These are phyloP conservation scores for Beauveria bassiana DNA, from an alignment of 2,329 filamentous ascomycete species.

Conservation along the genomic window DNA sequence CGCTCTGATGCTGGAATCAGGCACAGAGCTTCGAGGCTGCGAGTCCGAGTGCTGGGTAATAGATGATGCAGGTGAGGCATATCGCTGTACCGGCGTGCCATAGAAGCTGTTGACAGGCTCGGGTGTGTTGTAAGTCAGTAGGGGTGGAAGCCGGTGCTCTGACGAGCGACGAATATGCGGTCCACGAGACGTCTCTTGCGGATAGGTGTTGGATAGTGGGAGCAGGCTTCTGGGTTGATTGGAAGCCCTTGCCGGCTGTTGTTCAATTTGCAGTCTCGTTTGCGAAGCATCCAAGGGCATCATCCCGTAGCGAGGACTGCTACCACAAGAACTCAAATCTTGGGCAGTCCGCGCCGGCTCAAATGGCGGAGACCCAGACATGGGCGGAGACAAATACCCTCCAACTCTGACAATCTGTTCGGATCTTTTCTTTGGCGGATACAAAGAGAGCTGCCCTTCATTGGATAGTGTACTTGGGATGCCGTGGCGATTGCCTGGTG, in stretches of 20 bases:
- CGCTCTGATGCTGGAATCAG: slow-evolving; percentile 15
- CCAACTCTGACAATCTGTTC: slow-evolving; percentile 48
- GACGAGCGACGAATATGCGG: slow-evolving; percentile 21
- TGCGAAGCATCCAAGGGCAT: slow-evolving; percentile 42
- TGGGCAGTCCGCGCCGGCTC: slow-evolving; percentile 34
- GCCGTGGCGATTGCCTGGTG: slow-evolving; percentile 22
- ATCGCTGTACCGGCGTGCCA: neutral
- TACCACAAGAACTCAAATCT: slow-evolving; percentile 7
- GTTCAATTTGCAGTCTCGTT: slow-evolving; percentile 24
- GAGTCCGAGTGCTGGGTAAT: slow-evolving; percentile 1
- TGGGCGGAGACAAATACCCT: slow-evolving; percentile 66
- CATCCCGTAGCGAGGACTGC: slow-evolving; percentile 35
- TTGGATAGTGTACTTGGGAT: slow-evolving; percentile 46
- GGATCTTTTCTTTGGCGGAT: slow-evolving; percentile 41
- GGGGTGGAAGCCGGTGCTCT: slow-evolving; percentile 19
- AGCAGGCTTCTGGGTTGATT: slow-evolving; percentile 12
- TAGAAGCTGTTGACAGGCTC: slow-evolving; percentile 7
- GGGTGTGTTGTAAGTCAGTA: slow-evolving; percentile 19
- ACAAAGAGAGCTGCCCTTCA: slow-evolving; percentile 37
- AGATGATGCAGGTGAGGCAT: neutral
- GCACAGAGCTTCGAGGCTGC: neutral
- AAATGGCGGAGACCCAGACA: slow-evolving; percentile 60
- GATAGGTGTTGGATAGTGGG: slow-evolving; percentile 21
- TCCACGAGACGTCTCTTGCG: slow-evolving; percentile 19
- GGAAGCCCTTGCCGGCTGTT: slow-evolving; percentile 13